phyloP scores from a whole-genome alignment of 2,329 filamentous ascomycete species.

The Paracoccidioides lutzii region DNA sequence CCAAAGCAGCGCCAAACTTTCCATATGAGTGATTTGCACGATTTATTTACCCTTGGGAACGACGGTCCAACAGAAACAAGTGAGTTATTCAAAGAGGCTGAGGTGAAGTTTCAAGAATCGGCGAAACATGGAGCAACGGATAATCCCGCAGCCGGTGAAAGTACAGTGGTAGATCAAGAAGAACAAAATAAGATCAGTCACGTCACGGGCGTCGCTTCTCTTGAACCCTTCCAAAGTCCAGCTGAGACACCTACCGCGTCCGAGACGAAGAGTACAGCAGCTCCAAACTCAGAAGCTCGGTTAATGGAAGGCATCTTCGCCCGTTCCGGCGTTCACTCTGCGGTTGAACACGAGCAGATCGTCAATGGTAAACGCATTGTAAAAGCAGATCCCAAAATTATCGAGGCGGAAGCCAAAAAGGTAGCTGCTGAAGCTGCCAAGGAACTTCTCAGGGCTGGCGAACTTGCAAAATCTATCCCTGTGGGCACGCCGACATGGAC shows the following conservation, averaged over 20 bases:
- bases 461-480: slow-evolving; percentile 58
- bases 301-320: slow-evolving; percentile 85
- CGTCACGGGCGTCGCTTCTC: slow-evolving; percentile 48
- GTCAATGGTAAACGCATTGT: slow-evolving; percentile 62
- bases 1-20: slow-evolving; percentile 88
- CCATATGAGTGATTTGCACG: slow-evolving; percentile 77
- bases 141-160: background rate
- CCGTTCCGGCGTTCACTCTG: slow-evolving; percentile 73
- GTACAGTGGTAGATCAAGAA: slow-evolving; percentile 13
- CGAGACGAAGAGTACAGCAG: slow-evolving; percentile 16
- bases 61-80: slow-evolving; percentile 68
- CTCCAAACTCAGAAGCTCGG: slow-evolving; percentile 48
- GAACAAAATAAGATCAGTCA: slow-evolving; percentile 37
- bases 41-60: slow-evolving; percentile 70
- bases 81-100: slow-evolving; percentile 74
- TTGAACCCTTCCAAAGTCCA: slow-evolving; percentile 49
- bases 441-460: slow-evolving; percentile 58
- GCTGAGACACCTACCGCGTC: slow-evolving; percentile 17
- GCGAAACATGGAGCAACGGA: slow-evolving; percentile 6
- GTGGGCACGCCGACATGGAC: slow-evolving; percentile 91
- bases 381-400: slow-evolving; percentile 61
- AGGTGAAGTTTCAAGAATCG: slow-evolving; percentile 50
- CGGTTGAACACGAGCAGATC: slow-evolving; percentile 85
- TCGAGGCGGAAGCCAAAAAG: slow-evolving; percentile 68
- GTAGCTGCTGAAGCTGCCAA: slow-evolving; percentile 66